Percentiles rank a stretch among this genome's conserved stretches.
Conservation (phyloP, 768 basidiomycete genomes). For the Suillus ampliporus region DNA sequence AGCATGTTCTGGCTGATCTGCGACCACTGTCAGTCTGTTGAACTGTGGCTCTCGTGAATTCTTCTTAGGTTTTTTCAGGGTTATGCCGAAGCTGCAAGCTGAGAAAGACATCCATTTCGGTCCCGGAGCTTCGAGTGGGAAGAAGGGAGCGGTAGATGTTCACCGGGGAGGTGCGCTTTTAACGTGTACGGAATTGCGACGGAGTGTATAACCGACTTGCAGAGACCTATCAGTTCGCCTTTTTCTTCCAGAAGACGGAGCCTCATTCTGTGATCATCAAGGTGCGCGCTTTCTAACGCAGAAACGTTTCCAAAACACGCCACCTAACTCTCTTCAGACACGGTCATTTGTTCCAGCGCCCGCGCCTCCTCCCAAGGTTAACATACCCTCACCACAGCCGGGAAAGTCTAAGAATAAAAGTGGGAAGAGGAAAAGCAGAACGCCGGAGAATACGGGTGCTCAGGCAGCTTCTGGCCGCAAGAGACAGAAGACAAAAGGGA, state of each 20-base stretch:
- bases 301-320: slow-evolving; percentile 3
- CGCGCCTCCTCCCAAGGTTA: slow-evolving; percentile 5
- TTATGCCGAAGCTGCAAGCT: slow-evolving; percentile 66
- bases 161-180: slow-evolving; percentile 73
- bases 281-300: slow-evolving; percentile 47
- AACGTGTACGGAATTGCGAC: slow-evolving; percentile 10
- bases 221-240: slow-evolving; percentile 92
- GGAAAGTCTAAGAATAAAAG: slow-evolving; percentile 21
- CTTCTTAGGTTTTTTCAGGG: slow-evolving; percentile 45
- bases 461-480: slow-evolving; percentile 26
- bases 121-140: slow-evolving; percentile 46
- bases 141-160: slow-evolving; percentile 79
- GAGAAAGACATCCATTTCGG: slow-evolving; percentile 56
- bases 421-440: slow-evolving; percentile 28
- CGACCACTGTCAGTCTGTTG: slow-evolving; percentile 60
- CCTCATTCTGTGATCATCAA: slow-evolving; percentile 84
- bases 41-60: neutral
- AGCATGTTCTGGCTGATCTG: slow-evolving; percentile 81
- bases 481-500: slow-evolving; percentile 48
- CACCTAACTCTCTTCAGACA: slow-evolving; percentile 36
- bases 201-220: slow-evolving; percentile 13
- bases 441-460: slow-evolving; percentile 13
- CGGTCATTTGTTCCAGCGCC: slow-evolving; percentile 46
- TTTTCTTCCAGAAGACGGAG: slow-evolving; percentile 84
- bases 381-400: slow-evolving; percentile 19